Base-by-base conservation (phyloP, 2,329 filamentous ascomycete species). In the Grosmannia clavigera region DNA sequence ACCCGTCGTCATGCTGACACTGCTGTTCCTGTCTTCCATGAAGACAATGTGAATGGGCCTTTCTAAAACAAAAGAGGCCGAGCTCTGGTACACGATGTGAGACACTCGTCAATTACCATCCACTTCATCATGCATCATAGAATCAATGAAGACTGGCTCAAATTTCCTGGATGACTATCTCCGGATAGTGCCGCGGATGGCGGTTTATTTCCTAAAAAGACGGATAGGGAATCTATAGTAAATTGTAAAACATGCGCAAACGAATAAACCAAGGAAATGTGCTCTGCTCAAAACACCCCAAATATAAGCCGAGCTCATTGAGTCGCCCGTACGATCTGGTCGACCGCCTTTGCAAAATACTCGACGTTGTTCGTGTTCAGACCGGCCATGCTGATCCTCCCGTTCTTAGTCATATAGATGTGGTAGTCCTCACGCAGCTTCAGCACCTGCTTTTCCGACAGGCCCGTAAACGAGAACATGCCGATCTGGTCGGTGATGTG, bases 401-500 rank as follows among this genome's bases (percentile, higher is more conserved):
- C 94, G 70, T 99, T 99, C 83, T 96, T 96, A 66, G 92, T 97
- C 83, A 92, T 92, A 76, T 94, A 94, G 59, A 94, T 80, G 72
- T 94, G 89, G 62, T 79, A 82, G 57, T 88, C 82, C 63, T 83
- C 78, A 58, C 86, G 81, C 63, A 94, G 76, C 74, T 83, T 84
- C 66, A 81, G 67, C 9, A 92, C 89, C 71, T 94, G 89, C 63
- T 81, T 71, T 75, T 91, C 87, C 14, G 73, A 81, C 71, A 95
- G 75, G 14, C 90, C 90, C 0, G 90, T 95, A 73, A 95, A 99
- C 73, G 87, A 92, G 77, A 99, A 99, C 94, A 99, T 99, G 76
- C 94, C 94, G 70, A 99, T 99, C 81, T 99, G 94, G 68, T 95
- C 89, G 19, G 92, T 96, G 72, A 99, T 95, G 76, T 99, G 94